Evolutionary conservation across 805 yeast genomes (phyloP).

Genomic region (Zygoascus tannicola): DNA sequence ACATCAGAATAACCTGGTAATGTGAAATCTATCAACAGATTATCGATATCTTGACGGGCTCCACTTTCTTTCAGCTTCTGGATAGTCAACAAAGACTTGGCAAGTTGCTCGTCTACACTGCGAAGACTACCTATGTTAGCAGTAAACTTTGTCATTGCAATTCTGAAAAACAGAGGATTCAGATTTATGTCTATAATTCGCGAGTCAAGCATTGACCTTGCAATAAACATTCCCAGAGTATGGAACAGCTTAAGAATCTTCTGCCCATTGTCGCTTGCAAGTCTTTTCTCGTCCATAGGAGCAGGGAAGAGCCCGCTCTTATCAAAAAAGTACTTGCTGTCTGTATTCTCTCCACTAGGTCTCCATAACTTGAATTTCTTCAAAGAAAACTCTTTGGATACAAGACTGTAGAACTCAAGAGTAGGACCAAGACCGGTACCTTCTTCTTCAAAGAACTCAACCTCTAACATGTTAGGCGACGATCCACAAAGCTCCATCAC

Average conservation of each 20-base stretch:
- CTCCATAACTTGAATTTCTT: conserved; percentile 64
- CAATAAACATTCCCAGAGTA: conserved; percentile 72
- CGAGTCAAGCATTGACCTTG: conserved; percentile 80
- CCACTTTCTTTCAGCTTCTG: background rate
- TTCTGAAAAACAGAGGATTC: conserved; percentile 57
- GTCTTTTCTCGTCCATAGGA: conserved; percentile 36
- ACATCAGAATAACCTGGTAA: conserved; percentile 67
- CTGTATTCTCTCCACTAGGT: conserved; percentile 17
- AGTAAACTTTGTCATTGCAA: conserved; percentile 25
- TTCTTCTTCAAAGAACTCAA: conserved; percentile 80
- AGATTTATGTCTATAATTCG: conserved; percentile 77
- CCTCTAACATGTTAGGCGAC: conserved; percentile 72
- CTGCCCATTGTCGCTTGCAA: conserved; percentile 29
- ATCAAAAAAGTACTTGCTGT: conserved; percentile 32
- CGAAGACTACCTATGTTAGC: conserved; percentile 34
- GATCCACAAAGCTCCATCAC: conserved; percentile 68
- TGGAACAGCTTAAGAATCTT: conserved; percentile 46
- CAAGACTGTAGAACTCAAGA: conserved; percentile 76
- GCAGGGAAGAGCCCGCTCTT: conserved; percentile 63
- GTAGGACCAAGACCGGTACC: conserved; percentile 99
- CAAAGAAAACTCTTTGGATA: conserved; percentile 63
- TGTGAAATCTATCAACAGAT: conserved; percentile 53
- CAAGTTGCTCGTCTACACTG: conserved; percentile 49
- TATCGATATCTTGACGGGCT: conserved; percentile 32
- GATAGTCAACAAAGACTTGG: conserved; percentile 42